Conservation (phyloP, 495 filamentous ascomycete genomes). For the Hypomontagnella submonticulosa region DNA sequence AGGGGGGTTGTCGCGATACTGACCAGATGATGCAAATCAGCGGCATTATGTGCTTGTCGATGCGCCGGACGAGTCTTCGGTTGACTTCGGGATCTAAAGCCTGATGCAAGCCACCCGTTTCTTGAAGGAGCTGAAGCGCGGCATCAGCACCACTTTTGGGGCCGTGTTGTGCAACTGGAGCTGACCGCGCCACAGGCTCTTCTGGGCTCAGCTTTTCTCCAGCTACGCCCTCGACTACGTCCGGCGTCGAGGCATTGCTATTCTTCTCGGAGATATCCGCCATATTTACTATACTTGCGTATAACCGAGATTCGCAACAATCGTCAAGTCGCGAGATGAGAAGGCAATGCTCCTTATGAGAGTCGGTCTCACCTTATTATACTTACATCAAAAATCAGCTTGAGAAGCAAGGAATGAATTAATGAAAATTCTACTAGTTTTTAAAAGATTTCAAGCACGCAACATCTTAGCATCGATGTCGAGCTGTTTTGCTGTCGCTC, state of each 20-base stretch:
- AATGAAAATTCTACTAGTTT: too few species aligned
- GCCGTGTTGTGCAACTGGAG: background rate
- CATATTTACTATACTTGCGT: background rate
- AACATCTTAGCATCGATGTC: background rate
- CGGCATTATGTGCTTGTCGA: constrained; percentile 72
- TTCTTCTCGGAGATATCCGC: constrained; percentile 18
- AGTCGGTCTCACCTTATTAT: too few species aligned
- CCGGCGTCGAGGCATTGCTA: constrained; percentile 6
- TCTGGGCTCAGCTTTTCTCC: constrained; percentile 9
- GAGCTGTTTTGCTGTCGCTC: background rate
- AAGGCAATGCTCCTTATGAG: background rate
- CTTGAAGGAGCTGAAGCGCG: constrained; percentile 31
- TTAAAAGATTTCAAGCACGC: background rate
- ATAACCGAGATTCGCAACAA: too few species aligned
- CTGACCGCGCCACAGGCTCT: constrained; percentile 3
- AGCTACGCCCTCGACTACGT: constrained; percentile 1
- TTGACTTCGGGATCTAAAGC: constrained; percentile 48
- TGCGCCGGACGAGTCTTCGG: constrained; percentile 64
- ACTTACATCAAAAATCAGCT: background rate
- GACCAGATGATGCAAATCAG: constrained; percentile 65
- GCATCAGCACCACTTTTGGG: constrained; percentile 27
- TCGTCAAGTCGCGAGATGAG: background rate
- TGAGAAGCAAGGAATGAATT: too few species aligned
- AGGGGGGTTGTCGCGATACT: constrained; percentile 7
- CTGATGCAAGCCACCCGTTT: constrained; percentile 30